Evolutionary conservation across 495 filamentous ascomycete genomes (phyloP).

Genomic region (Articulospora tetracladia): DNA sequence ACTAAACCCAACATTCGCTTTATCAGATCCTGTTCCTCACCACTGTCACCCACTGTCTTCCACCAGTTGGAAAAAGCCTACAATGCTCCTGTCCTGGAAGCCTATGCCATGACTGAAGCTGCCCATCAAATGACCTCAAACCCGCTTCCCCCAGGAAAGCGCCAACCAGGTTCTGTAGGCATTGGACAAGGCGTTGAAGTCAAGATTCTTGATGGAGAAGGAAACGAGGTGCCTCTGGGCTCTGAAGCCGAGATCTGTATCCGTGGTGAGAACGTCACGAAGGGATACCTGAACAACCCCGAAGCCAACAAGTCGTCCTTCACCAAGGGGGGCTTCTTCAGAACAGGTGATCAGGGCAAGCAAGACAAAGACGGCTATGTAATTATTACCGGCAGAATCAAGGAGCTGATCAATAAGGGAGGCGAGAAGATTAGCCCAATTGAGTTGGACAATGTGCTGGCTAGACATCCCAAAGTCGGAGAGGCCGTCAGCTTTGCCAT

Average conservation of each 20-base stretch:
- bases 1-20: constrained; percentile 73
- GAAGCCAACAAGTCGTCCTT: constrained; percentile 68
- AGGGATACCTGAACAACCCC: constrained; percentile 78
- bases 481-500: constrained; percentile 83
- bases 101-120: constrained; percentile 90
- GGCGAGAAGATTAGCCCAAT: constrained; percentile 83
- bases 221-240: constrained; percentile 58
- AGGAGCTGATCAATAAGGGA: constrained; percentile 81
- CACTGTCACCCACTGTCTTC: constrained; percentile 72
- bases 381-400: constrained; percentile 75
- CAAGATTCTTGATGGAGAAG: constrained; percentile 63
- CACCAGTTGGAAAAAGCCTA: constrained; percentile 67
- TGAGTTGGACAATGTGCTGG: constrained; percentile 75
- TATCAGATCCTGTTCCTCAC: constrained; percentile 82
- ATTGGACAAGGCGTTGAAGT: constrained; percentile 79
- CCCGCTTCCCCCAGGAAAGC: constrained; percentile 67
- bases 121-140: constrained; percentile 89
- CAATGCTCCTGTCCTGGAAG: constrained; percentile 77
- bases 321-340: constrained; percentile 67
- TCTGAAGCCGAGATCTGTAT: constrained; percentile 77
- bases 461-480: constrained; percentile 60
- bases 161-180: constrained; percentile 75
- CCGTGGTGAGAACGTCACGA: constrained; percentile 73
- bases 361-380: constrained; percentile 71
- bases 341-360: constrained; percentile 80